Conservation (phyloP, 1,139 yeast genomes). For the Diutina siamensis region DNA sequence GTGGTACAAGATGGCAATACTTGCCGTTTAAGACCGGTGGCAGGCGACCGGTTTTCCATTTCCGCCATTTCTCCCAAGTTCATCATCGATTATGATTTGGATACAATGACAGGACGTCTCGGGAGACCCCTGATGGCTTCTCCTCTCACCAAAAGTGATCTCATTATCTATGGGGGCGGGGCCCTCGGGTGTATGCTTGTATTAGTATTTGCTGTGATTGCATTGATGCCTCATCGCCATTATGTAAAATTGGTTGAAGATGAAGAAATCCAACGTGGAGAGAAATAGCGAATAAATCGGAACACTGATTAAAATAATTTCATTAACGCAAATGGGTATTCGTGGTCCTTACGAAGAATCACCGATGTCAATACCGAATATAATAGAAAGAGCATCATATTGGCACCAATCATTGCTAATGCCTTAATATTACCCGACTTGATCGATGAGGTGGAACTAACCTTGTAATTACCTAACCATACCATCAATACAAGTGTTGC, state of each 20-base stretch:
- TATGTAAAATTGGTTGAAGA: not conserved
- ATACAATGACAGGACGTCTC: not conserved
- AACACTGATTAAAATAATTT: slow-evolving; percentile 16
- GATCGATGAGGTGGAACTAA: not conserved
- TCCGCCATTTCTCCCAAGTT: not conserved
- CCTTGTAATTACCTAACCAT: slow-evolving; percentile 17
- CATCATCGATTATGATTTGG: not conserved
- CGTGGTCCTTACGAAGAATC: slow-evolving; percentile 27
- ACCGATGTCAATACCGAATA: slow-evolving; percentile 31
- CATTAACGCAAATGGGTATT: slow-evolving; percentile 27
- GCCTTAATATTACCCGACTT: not conserved
- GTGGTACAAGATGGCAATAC: not conserved
- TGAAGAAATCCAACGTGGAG: not conserved
- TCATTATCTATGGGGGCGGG: slow-evolving; percentile 1
- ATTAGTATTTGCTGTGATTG: not conserved
- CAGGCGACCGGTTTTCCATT: not conserved
- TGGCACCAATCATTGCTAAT: not conserved
- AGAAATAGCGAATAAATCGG: not conserved
- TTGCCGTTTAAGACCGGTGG: not conserved
- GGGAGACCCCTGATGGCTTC: not conserved
- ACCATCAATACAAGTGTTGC: slow-evolving; percentile 26
- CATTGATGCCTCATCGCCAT: not conserved
- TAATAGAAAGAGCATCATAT: slow-evolving; percentile 16
- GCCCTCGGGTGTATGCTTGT: slow-evolving; percentile 1
- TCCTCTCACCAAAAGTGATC: not conserved